phyloP scores from a whole-genome alignment of 2,329 filamentous ascomycete genomes.

The Dactylonectria macrodidyma region DNA sequence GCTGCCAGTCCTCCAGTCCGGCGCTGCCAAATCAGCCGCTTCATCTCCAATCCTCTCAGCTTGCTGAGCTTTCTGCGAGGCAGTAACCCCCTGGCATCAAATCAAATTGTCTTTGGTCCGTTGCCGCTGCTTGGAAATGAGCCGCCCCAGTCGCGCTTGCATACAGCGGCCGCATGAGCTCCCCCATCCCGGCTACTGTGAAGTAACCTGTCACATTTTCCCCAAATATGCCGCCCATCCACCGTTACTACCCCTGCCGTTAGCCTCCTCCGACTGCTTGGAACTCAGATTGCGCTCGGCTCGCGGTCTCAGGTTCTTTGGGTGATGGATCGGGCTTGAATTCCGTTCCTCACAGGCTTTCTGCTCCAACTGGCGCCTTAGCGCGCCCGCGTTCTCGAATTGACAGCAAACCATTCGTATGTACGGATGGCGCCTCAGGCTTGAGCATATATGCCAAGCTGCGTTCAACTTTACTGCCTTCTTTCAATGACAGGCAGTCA shows the following conservation, averaged over 20 bases:
- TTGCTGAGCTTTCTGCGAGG: conserved; percentile 1
- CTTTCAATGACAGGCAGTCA: background rate
- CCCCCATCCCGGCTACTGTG: conserved; percentile 33
- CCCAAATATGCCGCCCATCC: conserved; percentile 38
- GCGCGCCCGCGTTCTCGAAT: conserved; percentile 30
- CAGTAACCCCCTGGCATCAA: conserved; percentile 11
- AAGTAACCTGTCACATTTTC: conserved; percentile 45
- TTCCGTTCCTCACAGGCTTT: conserved; percentile 32
- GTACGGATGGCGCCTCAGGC: background rate
- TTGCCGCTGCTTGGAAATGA: conserved; percentile 37
- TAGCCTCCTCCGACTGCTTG: conserved; percentile 41
- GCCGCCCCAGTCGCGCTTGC: conserved; percentile 39
- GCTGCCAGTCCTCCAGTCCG: background rate
- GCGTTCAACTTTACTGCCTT: conserved; percentile 15
- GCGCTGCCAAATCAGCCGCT: conserved; percentile 2
- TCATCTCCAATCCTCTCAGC: background rate
- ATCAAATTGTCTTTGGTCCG: conserved; percentile 22
- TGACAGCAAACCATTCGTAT: conserved; percentile 33
- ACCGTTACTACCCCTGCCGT: conserved; percentile 31
- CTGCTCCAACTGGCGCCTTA: conserved; percentile 25
- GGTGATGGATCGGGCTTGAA: conserved; percentile 37
- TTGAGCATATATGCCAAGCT: conserved; percentile 9
- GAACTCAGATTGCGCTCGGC: conserved; percentile 45
- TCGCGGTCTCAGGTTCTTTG: conserved; percentile 37
- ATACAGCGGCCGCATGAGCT: conserved; percentile 47